Evolutionary conservation across 2,329 filamentous ascomycete genomes (phyloP).

Genomic region (Xenoacremonium recifei): DNA sequence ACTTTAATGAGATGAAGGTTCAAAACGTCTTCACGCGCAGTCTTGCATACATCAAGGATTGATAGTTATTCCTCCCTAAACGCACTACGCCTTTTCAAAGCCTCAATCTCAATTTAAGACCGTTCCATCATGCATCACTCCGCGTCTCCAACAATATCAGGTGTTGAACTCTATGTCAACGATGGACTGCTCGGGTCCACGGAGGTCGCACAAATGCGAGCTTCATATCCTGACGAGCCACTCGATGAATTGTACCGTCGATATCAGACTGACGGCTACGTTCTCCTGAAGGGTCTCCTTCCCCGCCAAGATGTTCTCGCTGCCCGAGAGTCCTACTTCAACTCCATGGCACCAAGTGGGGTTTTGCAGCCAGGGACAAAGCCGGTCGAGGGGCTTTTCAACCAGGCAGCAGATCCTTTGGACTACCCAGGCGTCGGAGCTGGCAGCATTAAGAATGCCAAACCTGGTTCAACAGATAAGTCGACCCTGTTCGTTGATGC

Average conservation of each 20-base stretch:
- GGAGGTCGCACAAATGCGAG: constrained; percentile 40
- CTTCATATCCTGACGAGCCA: constrained; percentile 42
- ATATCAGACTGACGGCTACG: constrained; percentile 44
- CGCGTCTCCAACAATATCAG: constrained; percentile 10
- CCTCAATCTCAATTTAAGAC: no score
- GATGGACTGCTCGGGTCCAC: constrained; percentile 39
- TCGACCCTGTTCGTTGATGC: constrained; percentile 29
- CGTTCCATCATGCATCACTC: constrained; percentile 8
- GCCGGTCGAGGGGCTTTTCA: constrained; percentile 53
- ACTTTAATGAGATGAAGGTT: no score
- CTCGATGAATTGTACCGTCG: constrained; percentile 45
- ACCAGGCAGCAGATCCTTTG: constrained; percentile 6
- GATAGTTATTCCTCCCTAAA: no score
- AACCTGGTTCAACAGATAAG: constrained; percentile 37
- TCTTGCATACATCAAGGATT: no score
- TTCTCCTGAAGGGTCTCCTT: constrained; percentile 54
- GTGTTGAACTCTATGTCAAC: constrained; percentile 25
- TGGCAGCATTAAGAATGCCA: constrained; percentile 44
- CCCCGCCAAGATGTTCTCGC: constrained; percentile 51
- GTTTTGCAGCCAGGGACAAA: constrained; percentile 53
- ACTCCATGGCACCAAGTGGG: constrained; percentile 51
- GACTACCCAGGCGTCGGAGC: constrained; percentile 44
- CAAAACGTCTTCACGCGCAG: no score
- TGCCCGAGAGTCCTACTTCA: constrained; percentile 52
- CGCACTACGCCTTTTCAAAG: no score